Evolutionary conservation across 2,329 filamentous ascomycete genomes (phyloP).

Genomic region (Stachybotrys chlorohalonatus): DNA sequence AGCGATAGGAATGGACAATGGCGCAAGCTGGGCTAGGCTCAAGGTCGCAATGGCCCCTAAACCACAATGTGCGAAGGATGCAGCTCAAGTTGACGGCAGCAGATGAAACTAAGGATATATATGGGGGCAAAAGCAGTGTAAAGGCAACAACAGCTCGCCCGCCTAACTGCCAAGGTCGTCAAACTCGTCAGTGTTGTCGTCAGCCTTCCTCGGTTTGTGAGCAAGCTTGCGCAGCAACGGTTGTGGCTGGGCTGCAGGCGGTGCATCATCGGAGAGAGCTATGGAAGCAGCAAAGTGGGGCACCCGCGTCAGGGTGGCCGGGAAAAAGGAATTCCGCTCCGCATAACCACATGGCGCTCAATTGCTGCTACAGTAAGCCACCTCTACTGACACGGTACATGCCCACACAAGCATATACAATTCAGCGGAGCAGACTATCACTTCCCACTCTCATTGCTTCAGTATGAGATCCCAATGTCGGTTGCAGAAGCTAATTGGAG

Average conservation of each 20-base stretch:
- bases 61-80: neutral
- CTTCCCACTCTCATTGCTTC: too few relatives aligned
- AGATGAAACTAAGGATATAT: too few relatives aligned
- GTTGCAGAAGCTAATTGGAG: too few relatives aligned
- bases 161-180: neutral
- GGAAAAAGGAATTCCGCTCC: neutral
- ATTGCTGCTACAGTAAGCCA: too few relatives aligned
- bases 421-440: too few relatives aligned
- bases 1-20: neutral
- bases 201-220: slow-evolving; percentile 15
- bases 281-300: slow-evolving; percentile 1
- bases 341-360: neutral
- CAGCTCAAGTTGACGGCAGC: neutral
- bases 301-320: neutral
- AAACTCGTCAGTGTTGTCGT: slow-evolving; percentile 11
- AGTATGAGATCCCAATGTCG: too few relatives aligned
- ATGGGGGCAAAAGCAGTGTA: too few relatives aligned
- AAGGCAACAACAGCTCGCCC: neutral
- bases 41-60: neutral
- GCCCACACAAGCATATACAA: too few relatives aligned
- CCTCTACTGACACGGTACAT: too few relatives aligned
- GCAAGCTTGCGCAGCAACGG: slow-evolving; percentile 4
- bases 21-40: neutral
- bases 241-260: slow-evolving; percentile 11
- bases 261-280: slow-evolving; percentile 15